phyloP scores from a whole-genome alignment of 768 basidiomycete genomes.

The Lenzites betulinus region DNA sequence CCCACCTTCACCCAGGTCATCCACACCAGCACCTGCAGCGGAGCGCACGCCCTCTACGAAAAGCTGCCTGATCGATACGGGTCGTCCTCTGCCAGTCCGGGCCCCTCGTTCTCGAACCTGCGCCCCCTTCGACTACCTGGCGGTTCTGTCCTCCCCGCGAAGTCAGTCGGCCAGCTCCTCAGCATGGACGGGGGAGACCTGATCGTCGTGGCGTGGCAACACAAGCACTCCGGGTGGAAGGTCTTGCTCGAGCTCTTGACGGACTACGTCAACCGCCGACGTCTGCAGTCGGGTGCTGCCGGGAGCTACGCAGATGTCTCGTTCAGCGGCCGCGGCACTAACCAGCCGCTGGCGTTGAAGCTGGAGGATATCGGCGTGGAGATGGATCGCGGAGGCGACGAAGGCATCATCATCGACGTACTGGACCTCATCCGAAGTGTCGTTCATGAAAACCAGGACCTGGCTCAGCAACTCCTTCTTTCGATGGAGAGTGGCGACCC shows the following conservation, averaged over 20 bases:
- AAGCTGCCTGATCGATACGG: constrained; percentile 62
- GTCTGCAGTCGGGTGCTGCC: constrained; percentile 42
- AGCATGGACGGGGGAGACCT: constrained; percentile 71
- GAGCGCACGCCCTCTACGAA: constrained; percentile 74
- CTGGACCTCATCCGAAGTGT: constrained; percentile 80
- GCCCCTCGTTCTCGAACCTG: constrained; percentile 63
- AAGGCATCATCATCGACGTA: constrained; percentile 66
- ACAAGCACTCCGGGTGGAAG: constrained; percentile 85
- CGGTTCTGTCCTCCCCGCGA: constrained; percentile 66
- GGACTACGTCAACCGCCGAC: constrained; percentile 67
- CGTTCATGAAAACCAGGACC: constrained; percentile 66
- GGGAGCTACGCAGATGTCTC: constrained; percentile 54
- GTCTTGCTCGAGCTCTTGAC: constrained; percentile 79
- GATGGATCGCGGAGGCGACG: constrained; percentile 59
- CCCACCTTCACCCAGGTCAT: constrained; percentile 77
- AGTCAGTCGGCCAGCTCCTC: constrained; percentile 68
- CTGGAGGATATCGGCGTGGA: constrained; percentile 78
- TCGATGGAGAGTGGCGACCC: constrained; percentile 61
- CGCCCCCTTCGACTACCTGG: constrained; percentile 75
- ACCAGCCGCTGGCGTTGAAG: constrained; percentile 36
- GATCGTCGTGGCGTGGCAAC: constrained; percentile 77
- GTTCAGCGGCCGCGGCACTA: constrained; percentile 47
- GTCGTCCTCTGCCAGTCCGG: constrained; percentile 46
- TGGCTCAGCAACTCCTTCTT: constrained; percentile 67
- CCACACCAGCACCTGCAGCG: constrained; percentile 59